Percentiles rank a stretch among this genome's conserved stretches.
These are phyloP conservation scores for Litsea cubeba DNA, from an alignment of 164 flowering plant species.

Conservation along the genomic window DNA sequence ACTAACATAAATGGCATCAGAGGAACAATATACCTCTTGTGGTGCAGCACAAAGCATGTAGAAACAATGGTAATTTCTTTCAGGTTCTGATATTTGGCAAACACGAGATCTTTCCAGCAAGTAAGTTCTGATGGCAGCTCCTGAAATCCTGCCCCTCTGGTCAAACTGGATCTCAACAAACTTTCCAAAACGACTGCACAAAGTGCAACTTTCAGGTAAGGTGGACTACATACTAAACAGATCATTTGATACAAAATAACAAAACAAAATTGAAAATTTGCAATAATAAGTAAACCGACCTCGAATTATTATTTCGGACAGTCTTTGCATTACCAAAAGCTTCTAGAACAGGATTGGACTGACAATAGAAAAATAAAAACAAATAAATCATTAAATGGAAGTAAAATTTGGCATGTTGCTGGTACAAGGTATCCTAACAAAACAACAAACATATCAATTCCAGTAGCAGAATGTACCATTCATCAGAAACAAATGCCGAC, in stretches of 20 bases:
- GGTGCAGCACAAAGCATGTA: conserved; percentile 99
- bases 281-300: conserved; percentile 36
- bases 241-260: neutral
- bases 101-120: conserved; percentile 97
- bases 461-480: neutral
- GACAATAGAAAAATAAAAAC: conserved; percentile 16
- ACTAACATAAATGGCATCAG: neutral
- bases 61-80: conserved; percentile 98
- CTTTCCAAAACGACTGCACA: conserved; percentile 95
- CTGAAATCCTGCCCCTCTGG: conserved; percentile 78
- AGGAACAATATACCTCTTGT: conserved; percentile 57
- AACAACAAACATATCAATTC: neutral
- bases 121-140: conserved; percentile 98
- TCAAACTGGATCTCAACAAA: conserved; percentile 99
- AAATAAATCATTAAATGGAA: neutral
- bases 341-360: conserved; percentile 99
- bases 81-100: conserved; percentile 97
- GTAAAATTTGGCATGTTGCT: neutral
- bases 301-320: conserved; percentile 96
- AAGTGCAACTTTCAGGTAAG: conserved; percentile 9
- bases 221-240: neutral
- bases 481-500: neutral
- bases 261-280: neutral
- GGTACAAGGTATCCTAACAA: neutral
- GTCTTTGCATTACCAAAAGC: conserved; percentile 99